Base-by-base conservation (phyloP, 352 stramenopile species). In the Phytophthora nicotianae region DNA sequence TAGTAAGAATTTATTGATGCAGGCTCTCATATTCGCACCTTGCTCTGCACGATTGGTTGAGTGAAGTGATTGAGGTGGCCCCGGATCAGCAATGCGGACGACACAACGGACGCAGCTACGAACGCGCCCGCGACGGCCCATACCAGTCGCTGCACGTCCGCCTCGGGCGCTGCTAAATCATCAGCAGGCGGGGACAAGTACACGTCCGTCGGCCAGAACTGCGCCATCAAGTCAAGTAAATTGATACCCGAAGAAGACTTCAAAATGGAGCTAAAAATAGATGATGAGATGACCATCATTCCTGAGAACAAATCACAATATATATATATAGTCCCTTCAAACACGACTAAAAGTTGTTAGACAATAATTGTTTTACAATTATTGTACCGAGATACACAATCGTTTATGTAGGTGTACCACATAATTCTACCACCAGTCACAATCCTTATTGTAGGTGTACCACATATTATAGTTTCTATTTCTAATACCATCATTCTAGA, bases 31-130 rank as follows among this genome's bases (percentile, higher is more conserved):
- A 19, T 43, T 43, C 24, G 24, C 32, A 98, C 96, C 70, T 99
- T 99, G 62, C 91, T 86, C 72, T 99, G 96, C 11, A 98, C 85
- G 46, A 95, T 92, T 3, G 96, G 95, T 65, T 97, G 81, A 51
- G 92, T 89, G 60, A 97, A 98, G 67, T 98, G 91, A 40, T 85
- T 69, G 6, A 98, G 58, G 76, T 99, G 96, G 40, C 77, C 75
- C 17, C 84, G 88, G 71, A 98, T 98, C 52, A 98, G 81, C 62
- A 88, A 88, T 64, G 97, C 79, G 10, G 88, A 97, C 23, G 97
- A 86, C 1, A 98, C 53, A 33, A 95, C 86, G 0, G 84, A 91
- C 0, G 95, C 65, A 0, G 97, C 73, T 4, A 97, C 89, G 67
- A 98, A 98, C 3, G 92, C 84, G 4, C 94, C 94, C 1, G 92